These are phyloP conservation scores for Alternaria sp. DNA, from an alignment of 2,329 filamentous ascomycete genomes.

Conservation along the genomic window DNA sequence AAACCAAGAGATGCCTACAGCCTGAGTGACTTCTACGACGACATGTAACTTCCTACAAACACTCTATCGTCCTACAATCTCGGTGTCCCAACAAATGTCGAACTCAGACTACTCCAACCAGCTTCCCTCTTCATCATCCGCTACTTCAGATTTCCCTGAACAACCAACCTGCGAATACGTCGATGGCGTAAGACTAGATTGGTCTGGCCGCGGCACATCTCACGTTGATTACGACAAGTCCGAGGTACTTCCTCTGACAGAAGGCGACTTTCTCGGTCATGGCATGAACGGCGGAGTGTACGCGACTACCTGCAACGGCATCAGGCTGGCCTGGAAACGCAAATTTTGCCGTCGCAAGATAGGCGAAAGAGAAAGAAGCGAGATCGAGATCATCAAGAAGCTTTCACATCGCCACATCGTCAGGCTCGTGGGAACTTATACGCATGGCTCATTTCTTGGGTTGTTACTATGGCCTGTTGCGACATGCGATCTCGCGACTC, in stretches of 20 bases:
- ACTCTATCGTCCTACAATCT: too few species aligned
- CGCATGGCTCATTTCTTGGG: fast-evolving
- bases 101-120: background rate
- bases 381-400: background rate
- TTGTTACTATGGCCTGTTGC: background rate
- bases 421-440: fast-evolving
- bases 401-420: background rate
- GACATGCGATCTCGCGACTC: background rate
- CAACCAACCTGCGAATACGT: background rate
- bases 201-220: background rate
- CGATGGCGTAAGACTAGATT: background rate
- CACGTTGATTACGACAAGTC: background rate
- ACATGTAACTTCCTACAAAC: background rate
- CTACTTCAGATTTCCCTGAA: fast-evolving
- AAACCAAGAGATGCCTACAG: background rate
- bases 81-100: too few species aligned
- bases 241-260: fast-evolving
- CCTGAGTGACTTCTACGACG: fast-evolving
- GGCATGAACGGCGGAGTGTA: background rate
- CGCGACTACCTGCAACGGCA: fast-evolving
- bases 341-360: background rate
- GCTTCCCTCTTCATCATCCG: fast-evolving
- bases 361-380: background rate
- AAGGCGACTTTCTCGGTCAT: background rate
- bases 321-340: background rate